Base-by-base conservation (phyloP, 2,329 filamentous ascomycete genomes). In the Pseudogymnoascus sp. region DNA sequence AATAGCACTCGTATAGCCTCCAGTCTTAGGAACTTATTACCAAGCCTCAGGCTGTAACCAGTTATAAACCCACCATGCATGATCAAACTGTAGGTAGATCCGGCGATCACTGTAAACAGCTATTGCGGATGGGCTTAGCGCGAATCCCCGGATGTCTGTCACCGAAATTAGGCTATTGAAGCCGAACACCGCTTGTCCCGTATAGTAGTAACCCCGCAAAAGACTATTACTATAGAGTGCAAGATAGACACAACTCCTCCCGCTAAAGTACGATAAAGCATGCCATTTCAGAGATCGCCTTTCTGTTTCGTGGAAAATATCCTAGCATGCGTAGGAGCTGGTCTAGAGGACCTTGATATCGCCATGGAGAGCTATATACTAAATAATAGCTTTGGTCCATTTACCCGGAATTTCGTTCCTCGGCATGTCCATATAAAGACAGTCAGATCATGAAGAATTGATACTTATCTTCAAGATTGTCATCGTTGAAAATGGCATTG, bases 261-360 rank as follows among this genome's bases (percentile, higher is more conserved):
- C 45, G n/a, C 45, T 55, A 55, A 33, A 31, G 25, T 31, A 52
- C n/a, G 14, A 52, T 52, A 31, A 16, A 52, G 45, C 45, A 52
- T 55, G 25, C 8, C 12, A 33, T 33, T 55, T 16, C 0, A 9
- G 33, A 55, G 25, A 33, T 33, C 4, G n/a, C 28, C 45, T 55
- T 55, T 55, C 45, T 55, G 45, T 55, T 55, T 55, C 28, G 45
- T 55, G 45, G 45, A 55, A 55, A 55, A 55, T 55, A 55, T 55
- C 9, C 7, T 11, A 18, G n/a, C 25, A 55, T 7, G 14, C 4
- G 9, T 55, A 33, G 25, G 45, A 18, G 2, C 5, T 33, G n/a
- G 14, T 5, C n/a, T 11, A 18, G 14, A 31, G 2, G 25, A 9
- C 45, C 25, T 6, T 33, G 45, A 55, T 33, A 55, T 55, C n/a